Conservation (phyloP, 257 asterid genomes). For the Eucommia ulmoides region DNA sequence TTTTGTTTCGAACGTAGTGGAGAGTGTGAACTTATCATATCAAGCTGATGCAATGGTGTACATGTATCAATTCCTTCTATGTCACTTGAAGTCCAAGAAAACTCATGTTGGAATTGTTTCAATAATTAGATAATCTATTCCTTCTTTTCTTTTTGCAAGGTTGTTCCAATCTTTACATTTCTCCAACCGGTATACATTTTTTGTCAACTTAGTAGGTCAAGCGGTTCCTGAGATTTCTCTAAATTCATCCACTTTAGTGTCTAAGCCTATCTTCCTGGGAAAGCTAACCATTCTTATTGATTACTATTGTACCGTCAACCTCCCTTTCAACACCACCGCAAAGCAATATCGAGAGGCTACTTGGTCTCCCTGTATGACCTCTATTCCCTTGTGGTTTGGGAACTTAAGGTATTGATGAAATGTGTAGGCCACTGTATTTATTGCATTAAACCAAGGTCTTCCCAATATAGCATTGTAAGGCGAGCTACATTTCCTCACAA, state of each 20-base stretch:
- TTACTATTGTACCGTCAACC: neutral
- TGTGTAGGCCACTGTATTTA: neutral
- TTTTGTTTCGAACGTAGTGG: neutral
- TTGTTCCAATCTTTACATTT: too few species aligned
- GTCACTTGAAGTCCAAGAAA: neutral
- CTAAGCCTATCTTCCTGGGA: neutral
- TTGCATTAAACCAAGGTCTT: neutral
- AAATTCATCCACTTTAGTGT: neutral
- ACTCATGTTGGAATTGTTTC: neutral
- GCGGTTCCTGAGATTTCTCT: neutral
- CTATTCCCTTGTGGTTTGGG: too few species aligned
- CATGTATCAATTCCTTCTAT: neutral
- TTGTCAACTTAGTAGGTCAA: neutral
- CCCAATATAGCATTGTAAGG: neutral
- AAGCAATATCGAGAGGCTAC: neutral
- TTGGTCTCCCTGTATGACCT: too few species aligned
- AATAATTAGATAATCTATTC: neutral
- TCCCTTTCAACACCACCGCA: neutral
- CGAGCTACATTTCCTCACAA: neutral
- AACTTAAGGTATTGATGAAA: neutral
- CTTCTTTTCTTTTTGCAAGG: neutral
- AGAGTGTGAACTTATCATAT: too few species aligned
- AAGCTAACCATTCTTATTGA: too few species aligned
- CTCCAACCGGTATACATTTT: too few species aligned
- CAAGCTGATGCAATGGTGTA: neutral